Base-by-base conservation (phyloP, 805 yeast genomes). In the Monosporozyma servazzii region DNA sequence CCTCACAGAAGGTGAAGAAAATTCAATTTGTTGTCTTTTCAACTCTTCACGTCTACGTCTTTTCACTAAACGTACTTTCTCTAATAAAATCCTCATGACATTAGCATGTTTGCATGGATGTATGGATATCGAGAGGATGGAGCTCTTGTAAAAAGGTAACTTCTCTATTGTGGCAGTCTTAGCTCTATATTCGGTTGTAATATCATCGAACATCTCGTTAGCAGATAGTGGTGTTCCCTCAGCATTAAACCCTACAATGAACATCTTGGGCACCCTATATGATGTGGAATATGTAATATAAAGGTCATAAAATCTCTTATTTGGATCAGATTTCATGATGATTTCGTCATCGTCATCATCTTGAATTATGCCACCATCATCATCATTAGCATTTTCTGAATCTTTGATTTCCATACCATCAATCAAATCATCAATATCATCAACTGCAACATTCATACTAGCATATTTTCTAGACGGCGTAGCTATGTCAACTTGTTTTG, bases 91-190 rank as follows among this genome's bases (percentile, higher is more conserved):
- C 60, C 81, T 82, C 99, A 93, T 93, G 20, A 93, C 99, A 40
- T 84, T 81, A 1, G 98, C 90, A 66, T 93, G 99, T 58, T 84
- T 83, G 66, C 99, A 93, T 1, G 99, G 99, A 65, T 93, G 99
- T 48, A 93, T 91, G 7, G 96, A 87, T 6, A 93, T 89, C 0
- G 86, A 75, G 2, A 66, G 59, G 10, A 61, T 54, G 0, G 93
- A 85, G 62, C 82, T 80, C 47, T 78, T 80, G 49, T 82, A 75
- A 59, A 89, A 89, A 11, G 99, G 98, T 5, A 96, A 83, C 56
- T 80, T 81, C 68, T 93, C 99, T 53, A 93, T 91, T 0, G 99
- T 93, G 20, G 91, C 99, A 1, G 99, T 93, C 69, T 93, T 93
- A 61, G 91, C 88, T 62, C 91, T 81, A 68, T 93, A 93, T 65